Percentiles rank a stretch among this genome's conserved stretches.
phyloP scores from a whole-genome alignment of 495 filamentous ascomycete genomes.

The Melanomma pulvis-pyrius region DNA sequence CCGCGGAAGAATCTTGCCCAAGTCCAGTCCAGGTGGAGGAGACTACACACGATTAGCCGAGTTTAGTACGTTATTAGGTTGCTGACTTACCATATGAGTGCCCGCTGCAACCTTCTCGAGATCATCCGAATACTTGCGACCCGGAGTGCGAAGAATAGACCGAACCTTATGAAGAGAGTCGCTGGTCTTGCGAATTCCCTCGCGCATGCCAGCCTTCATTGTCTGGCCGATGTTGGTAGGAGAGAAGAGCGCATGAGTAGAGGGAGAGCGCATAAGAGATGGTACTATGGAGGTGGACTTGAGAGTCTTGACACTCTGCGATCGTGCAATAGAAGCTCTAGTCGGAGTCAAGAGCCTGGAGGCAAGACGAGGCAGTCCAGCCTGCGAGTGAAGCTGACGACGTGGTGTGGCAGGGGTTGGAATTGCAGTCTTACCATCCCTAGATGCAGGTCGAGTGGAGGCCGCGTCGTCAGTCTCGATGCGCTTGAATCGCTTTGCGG shows the following conservation, averaged over 20 bases:
- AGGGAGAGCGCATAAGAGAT: slow-evolving; percentile 54
- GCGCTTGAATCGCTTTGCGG: slow-evolving; percentile 69
- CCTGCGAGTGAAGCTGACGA: slow-evolving; percentile 14
- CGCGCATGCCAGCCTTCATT: slow-evolving; percentile 21
- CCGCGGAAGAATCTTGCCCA: slow-evolving; percentile 43
- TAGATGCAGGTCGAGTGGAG: slow-evolving; percentile 53
- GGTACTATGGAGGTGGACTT: slow-evolving; percentile 58
- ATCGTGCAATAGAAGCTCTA: slow-evolving; percentile 72
- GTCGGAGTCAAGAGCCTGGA: slow-evolving; percentile 74
- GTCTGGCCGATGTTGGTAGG: slow-evolving; percentile 23
- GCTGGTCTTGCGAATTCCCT: slow-evolving; percentile 35
- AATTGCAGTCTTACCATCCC: slow-evolving; percentile 45
- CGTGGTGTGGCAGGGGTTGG: slow-evolving; percentile 38
- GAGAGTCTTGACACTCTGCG: slow-evolving; percentile 59
- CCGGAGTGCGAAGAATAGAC: slow-evolving; percentile 64
- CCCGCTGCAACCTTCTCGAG: slow-evolving; percentile 63
- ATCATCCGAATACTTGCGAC: slow-evolving; percentile 64
- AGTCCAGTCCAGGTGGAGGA: slow-evolving; percentile 43
- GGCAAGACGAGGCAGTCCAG: slow-evolving; percentile 48
- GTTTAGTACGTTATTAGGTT: too few relatives aligned
- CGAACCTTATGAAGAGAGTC: slow-evolving; percentile 47
- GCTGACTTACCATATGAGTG: slow-evolving; percentile 53
- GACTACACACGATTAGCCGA: neutral
- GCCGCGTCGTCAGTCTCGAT: slow-evolving; percentile 62
- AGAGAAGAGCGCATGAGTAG: slow-evolving; percentile 16